phyloP scores from a whole-genome alignment of 164 flowering plant genomes.

The Pachysandra terminalis region DNA sequence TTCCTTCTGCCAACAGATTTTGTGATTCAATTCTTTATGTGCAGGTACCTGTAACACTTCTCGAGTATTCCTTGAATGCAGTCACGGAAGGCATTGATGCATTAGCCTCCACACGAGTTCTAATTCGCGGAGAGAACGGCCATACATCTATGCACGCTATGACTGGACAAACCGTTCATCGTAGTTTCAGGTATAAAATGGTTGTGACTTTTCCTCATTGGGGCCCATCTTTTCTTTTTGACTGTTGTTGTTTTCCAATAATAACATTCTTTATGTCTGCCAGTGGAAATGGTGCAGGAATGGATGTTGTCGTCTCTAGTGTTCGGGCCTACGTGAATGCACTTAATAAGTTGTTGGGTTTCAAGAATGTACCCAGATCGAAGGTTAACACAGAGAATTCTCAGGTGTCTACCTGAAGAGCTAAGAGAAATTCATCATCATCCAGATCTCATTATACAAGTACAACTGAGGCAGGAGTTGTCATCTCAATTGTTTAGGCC shows the following conservation, averaged over 20 bases:
- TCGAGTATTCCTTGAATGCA: constrained; percentile 76
- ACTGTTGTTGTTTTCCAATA: background rate
- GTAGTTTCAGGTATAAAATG: constrained; percentile 61
- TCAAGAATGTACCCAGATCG: constrained; percentile 21
- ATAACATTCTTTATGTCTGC: background rate
- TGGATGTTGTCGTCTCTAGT: constrained; percentile 89
- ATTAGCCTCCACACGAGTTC: constrained; percentile 82
- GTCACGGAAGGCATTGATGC: constrained; percentile 99
- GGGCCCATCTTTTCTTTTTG: background rate
- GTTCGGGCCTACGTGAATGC: constrained; percentile 82
- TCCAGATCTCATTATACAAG: no score
- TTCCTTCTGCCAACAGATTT: no score
- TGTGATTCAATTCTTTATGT: no score
- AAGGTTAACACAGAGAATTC: constrained; percentile 1
- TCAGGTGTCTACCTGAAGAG: background rate
- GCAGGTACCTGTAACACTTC: constrained; percentile 76
- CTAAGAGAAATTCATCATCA: no score
- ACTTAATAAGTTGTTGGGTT: constrained; percentile 74
- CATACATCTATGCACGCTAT: constrained; percentile 41
- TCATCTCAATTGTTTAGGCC: no score
- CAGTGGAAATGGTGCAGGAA: constrained; percentile 85
- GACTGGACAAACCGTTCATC: constrained; percentile 48
- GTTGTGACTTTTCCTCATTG: background rate
- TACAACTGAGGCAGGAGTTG: no score
- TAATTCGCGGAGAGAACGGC: constrained; percentile 57